Base-by-base conservation (phyloP, 495 filamentous ascomycete species). In the Pseudevernia furfuracea region DNA sequence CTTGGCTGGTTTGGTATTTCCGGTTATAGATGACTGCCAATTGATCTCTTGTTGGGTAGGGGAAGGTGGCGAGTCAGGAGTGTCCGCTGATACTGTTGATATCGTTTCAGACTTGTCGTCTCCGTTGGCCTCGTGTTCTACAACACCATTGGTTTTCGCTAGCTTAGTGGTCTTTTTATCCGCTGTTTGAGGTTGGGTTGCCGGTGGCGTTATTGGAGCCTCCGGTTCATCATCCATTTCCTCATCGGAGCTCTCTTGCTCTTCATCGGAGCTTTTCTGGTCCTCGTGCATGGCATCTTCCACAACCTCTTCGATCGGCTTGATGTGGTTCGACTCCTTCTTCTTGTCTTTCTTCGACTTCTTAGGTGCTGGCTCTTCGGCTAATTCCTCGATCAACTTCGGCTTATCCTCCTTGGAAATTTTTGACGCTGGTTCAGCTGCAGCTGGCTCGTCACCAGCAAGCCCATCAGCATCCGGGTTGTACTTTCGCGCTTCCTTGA, bases 401-500 rank as follows among this genome's bases (percentile, higher is more conserved):
- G 78, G 78, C 74, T 80, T 81, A 28, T 74, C 71, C 59, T 78
- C 82, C 74, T 84, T 82, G 57, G 80, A 72, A 64, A 83, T 82
- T 68, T 79, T 80, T 25, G 76, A 70, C 2, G 74, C 67, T 19
- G 74, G 67, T 55, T 67, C 68, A 28, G 73, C 70, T 28, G 85
- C 80, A 49, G 86, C 79, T 25, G 81, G 80, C 66, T 89, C 89
- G 69, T 93, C 86, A 11, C 84, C 84, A 59, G 82, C 78, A 56
- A 96, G 71, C 28, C 92, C 92, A 76, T 98, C 94, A 57, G 91
- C 94, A 76, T 97, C 94, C 36, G 85, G 79, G 75, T 97, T 97
- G 80, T 98, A 98, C 76, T 92, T 95, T 70, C 92, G 84, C n/a
- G 89, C 88, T 71, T 97, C 91, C 76, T 93, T 96, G 69, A 97